These are phyloP conservation scores for Teratosphaeria zuluensis DNA, from an alignment of 2,329 filamentous ascomycete genomes.

Conservation along the genomic window DNA sequence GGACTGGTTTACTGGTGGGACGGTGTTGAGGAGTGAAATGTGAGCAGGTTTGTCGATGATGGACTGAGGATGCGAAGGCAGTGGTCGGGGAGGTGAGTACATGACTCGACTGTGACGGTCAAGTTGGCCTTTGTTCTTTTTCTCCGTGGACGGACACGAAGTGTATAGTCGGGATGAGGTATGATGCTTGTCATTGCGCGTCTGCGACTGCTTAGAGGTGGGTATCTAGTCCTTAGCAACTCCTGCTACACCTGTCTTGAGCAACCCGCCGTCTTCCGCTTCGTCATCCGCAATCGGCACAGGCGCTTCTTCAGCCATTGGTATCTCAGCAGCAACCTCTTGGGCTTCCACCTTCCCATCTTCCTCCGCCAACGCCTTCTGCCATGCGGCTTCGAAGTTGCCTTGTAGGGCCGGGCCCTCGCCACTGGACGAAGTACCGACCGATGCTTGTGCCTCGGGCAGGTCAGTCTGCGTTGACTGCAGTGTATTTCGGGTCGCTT, in stretches of 20 bases:
- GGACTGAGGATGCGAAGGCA: too few species aligned
- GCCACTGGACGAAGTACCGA: background rate
- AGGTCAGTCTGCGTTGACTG: background rate
- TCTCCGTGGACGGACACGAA: too few species aligned
- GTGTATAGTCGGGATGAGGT: background rate
- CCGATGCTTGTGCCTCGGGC: background rate
- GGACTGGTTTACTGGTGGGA: too few species aligned
- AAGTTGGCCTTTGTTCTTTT: too few species aligned
- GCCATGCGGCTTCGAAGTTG: conserved; percentile 61
- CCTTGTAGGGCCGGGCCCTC: background rate
- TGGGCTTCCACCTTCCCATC: conserved; percentile 17
- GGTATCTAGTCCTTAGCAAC: background rate
- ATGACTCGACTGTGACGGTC: too few species aligned
- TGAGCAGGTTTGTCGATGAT: too few species aligned
- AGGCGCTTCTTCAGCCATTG: background rate
- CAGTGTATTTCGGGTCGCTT: background rate
- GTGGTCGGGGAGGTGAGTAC: too few species aligned
- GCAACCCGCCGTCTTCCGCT: background rate
- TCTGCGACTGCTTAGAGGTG: background rate
- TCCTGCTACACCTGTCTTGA: background rate
- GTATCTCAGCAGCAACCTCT: background rate
- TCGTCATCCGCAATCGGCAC: background rate
- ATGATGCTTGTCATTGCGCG: background rate
- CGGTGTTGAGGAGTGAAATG: too few species aligned
- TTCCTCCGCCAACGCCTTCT: conserved; percentile 47